These are phyloP conservation scores for Pseudocercospora fuligena DNA, from an alignment of 2,329 filamentous ascomycete genomes.

Conservation along the genomic window DNA sequence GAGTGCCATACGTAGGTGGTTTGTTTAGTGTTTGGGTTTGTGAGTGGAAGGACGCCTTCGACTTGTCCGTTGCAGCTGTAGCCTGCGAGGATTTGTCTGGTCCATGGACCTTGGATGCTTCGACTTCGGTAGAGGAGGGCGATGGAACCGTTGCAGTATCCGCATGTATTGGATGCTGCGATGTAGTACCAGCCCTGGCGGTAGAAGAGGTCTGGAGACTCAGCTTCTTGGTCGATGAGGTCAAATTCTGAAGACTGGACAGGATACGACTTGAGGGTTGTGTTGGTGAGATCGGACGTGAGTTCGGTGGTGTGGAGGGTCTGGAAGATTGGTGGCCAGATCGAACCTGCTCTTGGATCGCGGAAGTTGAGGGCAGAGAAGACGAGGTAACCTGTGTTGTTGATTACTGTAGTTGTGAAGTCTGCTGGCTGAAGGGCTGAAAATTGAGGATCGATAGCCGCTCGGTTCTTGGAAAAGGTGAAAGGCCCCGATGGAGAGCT, in stretches of 20 bases:
- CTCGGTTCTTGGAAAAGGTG: slow-evolving; percentile 19
- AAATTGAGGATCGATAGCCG: slow-evolving; percentile 31
- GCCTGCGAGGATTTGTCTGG: slow-evolving; percentile 32
- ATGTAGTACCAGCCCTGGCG: slow-evolving; percentile 29
- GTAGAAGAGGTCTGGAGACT: slow-evolving; percentile 34
- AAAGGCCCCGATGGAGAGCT: slow-evolving; percentile 31
- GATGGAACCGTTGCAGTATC: slow-evolving; percentile 34
- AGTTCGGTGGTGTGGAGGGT: slow-evolving; percentile 30
- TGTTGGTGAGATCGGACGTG: slow-evolving; percentile 29
- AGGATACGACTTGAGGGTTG: slow-evolving; percentile 29
- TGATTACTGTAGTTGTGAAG: slow-evolving; percentile 29
- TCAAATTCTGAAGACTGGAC: slow-evolving; percentile 25
- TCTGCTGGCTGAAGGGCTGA: slow-evolving; percentile 30
- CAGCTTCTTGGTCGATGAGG: slow-evolving; percentile 32
- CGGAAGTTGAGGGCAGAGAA: slow-evolving; percentile 34
- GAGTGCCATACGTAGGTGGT: slow-evolving; percentile 32
- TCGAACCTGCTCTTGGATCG: slow-evolving; percentile 27
- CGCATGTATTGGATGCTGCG: slow-evolving; percentile 33
- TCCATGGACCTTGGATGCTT: slow-evolving; percentile 33
- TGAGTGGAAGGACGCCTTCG: slow-evolving; percentile 32
- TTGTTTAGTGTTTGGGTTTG: slow-evolving; percentile 19
- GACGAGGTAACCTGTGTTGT: slow-evolving; percentile 31
- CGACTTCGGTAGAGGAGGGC: slow-evolving; percentile 29
- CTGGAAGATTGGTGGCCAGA: slow-evolving; percentile 36
- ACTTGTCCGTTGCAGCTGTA: slow-evolving; percentile 34